A percentile compares a stretch with the other conserved stretches of the same genome.
These are phyloP conservation scores for Chaetomidium leptoderma DNA, from an alignment of 495 filamentous ascomycete genomes.

Conservation along the genomic window DNA sequence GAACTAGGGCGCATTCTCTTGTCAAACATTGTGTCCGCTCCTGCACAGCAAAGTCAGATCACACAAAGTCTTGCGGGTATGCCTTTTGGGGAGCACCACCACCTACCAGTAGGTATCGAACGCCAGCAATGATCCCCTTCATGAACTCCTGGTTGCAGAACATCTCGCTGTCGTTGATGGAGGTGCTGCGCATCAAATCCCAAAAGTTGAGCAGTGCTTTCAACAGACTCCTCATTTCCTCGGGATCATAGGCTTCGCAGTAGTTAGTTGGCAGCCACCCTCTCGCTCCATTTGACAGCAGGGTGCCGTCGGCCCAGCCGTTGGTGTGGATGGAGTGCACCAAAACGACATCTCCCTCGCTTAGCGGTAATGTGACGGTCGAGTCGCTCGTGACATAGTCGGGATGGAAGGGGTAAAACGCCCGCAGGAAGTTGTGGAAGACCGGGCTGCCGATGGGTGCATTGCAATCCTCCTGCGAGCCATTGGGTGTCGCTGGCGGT, in stretches of 20 bases:
- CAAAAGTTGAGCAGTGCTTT: conserved; percentile 87
- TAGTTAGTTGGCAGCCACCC: conserved; percentile 99
- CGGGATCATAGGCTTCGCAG: conserved; percentile 87
- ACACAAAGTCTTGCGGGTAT: not conserved
- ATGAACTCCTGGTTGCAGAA: conserved; percentile 88
- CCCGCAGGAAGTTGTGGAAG: conserved; percentile 92
- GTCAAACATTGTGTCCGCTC: conserved; percentile 86
- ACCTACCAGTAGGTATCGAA: conserved; percentile 82
- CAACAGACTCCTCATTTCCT: conserved; percentile 77
- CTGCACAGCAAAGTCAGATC: conserved; percentile 42
- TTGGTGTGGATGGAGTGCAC: conserved; percentile 97
- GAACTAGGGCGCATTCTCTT: conserved; percentile 68
- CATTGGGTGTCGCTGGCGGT: conserved; percentile 68
- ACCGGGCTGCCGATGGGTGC: conserved; percentile 39
- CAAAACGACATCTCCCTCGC: conserved; percentile 85
- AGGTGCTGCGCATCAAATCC: conserved; percentile 75
- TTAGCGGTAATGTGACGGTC: conserved; percentile 82
- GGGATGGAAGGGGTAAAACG: conserved; percentile 92
- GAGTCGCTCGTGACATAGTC: conserved; percentile 60
- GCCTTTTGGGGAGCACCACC: not conserved
- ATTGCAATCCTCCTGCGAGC: conserved; percentile 52
- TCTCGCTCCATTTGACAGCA: conserved; percentile 77
- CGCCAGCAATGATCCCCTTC: conserved; percentile 87
- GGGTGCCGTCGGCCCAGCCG: conserved; percentile 98
- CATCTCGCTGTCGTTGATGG: conserved; percentile 58